Percentiles rank a stretch among this genome's conserved stretches.
These are phyloP conservation scores for Omphalotus guepiniiformis DNA, from an alignment of 768 basidiomycete species.

Conservation along the genomic window DNA sequence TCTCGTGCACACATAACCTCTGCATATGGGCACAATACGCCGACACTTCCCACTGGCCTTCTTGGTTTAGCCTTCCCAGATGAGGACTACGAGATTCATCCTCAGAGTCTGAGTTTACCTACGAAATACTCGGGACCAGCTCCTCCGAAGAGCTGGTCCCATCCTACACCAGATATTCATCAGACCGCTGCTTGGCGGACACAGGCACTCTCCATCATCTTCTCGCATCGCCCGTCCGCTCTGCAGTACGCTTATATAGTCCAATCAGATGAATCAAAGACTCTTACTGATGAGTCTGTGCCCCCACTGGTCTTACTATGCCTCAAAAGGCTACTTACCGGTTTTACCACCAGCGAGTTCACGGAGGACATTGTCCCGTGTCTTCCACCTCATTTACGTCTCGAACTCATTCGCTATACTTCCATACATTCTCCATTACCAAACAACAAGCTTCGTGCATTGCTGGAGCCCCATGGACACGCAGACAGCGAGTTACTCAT, in stretches of 20 bases:
- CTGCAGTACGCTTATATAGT: neutral
- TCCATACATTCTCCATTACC: conserved; percentile 56
- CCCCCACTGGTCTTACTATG: conserved; percentile 58
- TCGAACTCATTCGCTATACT: conserved; percentile 52
- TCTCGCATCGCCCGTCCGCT: conserved; percentile 24
- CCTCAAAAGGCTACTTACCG: conserved; percentile 41
- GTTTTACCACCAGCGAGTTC: conserved; percentile 39
- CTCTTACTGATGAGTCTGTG: conserved; percentile 20
- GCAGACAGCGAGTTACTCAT: conserved; percentile 62
- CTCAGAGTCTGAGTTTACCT: conserved; percentile 2
- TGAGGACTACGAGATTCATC: neutral
- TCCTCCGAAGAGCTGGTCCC: conserved; percentile 55
- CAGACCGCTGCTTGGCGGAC: conserved; percentile 44
- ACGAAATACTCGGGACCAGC: conserved; percentile 40
- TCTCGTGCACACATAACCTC: conserved; percentile 27
- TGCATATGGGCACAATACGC: conserved; percentile 29
- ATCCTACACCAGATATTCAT: conserved; percentile 22
- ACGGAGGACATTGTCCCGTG: conserved; percentile 39
- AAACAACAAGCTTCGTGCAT: conserved; percentile 41
- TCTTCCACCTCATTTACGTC: conserved; percentile 57
- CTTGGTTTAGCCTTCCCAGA: conserved; percentile 25
- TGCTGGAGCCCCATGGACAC: conserved; percentile 49
- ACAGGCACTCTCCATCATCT: conserved; percentile 51
- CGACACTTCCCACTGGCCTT: conserved; percentile 42
- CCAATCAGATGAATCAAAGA: conserved; percentile 18